Evolutionary conservation across 2,329 filamentous ascomycete genomes (phyloP).

Genomic region (Stachybotrys chartarum): DNA sequence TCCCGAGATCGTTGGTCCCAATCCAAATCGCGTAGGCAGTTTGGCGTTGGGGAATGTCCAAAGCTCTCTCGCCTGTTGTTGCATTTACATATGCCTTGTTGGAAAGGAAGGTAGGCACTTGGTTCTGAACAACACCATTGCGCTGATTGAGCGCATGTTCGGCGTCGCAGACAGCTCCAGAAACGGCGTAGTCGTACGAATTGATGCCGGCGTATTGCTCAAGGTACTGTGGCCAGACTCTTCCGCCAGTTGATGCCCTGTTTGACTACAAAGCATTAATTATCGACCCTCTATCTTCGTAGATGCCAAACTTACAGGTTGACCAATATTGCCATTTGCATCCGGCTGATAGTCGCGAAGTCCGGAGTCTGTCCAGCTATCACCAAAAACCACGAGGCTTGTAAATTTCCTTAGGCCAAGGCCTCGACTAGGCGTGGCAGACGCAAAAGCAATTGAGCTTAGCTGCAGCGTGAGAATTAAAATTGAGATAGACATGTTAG

Average conservation of each 20-base stretch:
- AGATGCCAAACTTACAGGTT: neutral
- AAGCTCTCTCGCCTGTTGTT: neutral
- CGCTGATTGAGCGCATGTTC: neutral
- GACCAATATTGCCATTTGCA: neutral
- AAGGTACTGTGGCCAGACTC: conserved; percentile 1
- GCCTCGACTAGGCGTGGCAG: neutral
- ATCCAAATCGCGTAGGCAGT: conserved; percentile 1
- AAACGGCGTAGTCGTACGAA: conserved; percentile 1
- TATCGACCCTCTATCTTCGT: neutral
- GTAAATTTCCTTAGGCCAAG: neutral
- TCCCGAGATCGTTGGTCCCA: neutral
- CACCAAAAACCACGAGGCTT: neutral
- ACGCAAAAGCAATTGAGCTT: neutral
- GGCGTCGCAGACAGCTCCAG: neutral
- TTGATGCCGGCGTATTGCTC: conserved; percentile 1
- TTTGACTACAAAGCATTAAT: neutral
- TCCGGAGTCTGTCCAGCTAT: conserved; percentile 1
- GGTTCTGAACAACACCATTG: neutral
- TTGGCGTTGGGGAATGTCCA: neutral
- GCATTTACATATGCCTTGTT: neutral
- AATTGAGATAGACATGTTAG: too few relatives aligned
- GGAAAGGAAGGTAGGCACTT: neutral
- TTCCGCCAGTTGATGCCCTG: neutral
- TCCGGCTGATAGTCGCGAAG: neutral
- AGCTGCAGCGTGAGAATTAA: neutral